Base-by-base conservation (phyloP, 345 rosid species). In the Trapa bicornis region DNA sequence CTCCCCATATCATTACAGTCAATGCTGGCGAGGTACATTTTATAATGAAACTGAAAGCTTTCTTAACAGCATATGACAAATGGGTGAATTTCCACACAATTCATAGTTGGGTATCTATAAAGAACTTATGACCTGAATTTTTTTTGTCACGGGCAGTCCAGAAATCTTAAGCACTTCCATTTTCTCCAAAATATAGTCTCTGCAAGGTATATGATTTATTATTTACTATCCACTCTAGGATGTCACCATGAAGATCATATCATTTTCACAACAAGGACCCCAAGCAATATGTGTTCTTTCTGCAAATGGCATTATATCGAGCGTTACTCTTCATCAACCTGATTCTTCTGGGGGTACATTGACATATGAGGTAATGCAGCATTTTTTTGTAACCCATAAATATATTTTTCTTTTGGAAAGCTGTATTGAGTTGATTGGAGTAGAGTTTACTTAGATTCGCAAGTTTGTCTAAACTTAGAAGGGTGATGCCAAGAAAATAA, bases 221-320 rank as follows among this genome's bases (percentile, higher is more conserved):
- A 56, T 47, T 61, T 69, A 72, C 64, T 67, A 48, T 58, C 75
- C 65, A 43, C 43, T 73, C n/a, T 77, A 95, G 99, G 99, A 95
- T 65, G 90, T 95, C 37, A 91, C 93, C 2, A 91, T 84, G 91
- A 95, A 95, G 88, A 81, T 95, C 71, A 95, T 95, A 68, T 91
- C 99, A 60, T 95, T 95, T 82, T 95, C 96, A 53, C 99, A 95
- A 77, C 96, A 89, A 95, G 99, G 99, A 72, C 96, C 99, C 71
- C 86, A 96, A 65, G 82, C 96, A 16, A 86, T 94, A 68, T 94
- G 99, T 64, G 81, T 94, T 68, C 81, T 94, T 65, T 91, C 96
- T 48, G 97, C 99, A n/a, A 94, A 87, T 41, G 99, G 99, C 37
- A 86, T 87, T 16, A 86, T 94, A 72, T 94, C 99, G 50, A 91